Conservation (phyloP, 1,284 basidiomycete species). For the Pyrrhoderma lamaoense region DNA sequence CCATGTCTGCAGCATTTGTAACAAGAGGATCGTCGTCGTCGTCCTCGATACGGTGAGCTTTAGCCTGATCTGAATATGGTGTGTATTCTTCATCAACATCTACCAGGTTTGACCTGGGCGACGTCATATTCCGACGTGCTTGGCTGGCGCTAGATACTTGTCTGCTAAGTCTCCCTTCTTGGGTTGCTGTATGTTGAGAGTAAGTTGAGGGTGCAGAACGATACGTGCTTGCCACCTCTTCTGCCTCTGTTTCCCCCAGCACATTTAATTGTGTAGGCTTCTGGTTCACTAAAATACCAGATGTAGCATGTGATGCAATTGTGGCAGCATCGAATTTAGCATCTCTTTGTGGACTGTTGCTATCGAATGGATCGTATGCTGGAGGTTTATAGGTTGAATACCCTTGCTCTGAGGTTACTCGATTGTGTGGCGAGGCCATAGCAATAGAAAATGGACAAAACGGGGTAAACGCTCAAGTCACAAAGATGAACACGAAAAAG, state of each 20-base stretch:
- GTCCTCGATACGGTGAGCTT: constrained; percentile 26
- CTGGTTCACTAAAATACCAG: constrained; percentile 14
- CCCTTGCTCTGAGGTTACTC: constrained; percentile 12
- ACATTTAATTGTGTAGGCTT: constrained; percentile 13
- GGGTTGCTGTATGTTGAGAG: neutral
- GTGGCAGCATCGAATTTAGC: constrained; percentile 10
- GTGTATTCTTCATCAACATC: constrained; percentile 26
- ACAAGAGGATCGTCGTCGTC: constrained; percentile 39
- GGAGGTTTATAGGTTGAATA: constrained; percentile 12
- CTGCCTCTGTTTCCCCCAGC: constrained; percentile 20
- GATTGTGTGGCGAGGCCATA: constrained; percentile 6
- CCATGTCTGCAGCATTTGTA: constrained; percentile 37
- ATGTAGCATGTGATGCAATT: constrained; percentile 11
- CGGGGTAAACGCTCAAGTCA: no score
- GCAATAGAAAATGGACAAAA: neutral
- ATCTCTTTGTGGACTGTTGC: neutral
- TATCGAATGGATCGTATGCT: constrained; percentile 18
- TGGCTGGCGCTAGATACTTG: constrained; percentile 16
- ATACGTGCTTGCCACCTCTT: constrained; percentile 19
- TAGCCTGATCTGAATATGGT: constrained; percentile 17
- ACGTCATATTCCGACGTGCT: constrained; percentile 6
- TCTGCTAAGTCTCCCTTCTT: constrained; percentile 8
- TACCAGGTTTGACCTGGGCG: constrained; percentile 10
- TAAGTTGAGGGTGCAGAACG: constrained; percentile 8
- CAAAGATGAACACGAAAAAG: no score